Evolutionary conservation across 169 alveolate genomes (phyloP).

Genomic region (Plasmodium malariae): DNA sequence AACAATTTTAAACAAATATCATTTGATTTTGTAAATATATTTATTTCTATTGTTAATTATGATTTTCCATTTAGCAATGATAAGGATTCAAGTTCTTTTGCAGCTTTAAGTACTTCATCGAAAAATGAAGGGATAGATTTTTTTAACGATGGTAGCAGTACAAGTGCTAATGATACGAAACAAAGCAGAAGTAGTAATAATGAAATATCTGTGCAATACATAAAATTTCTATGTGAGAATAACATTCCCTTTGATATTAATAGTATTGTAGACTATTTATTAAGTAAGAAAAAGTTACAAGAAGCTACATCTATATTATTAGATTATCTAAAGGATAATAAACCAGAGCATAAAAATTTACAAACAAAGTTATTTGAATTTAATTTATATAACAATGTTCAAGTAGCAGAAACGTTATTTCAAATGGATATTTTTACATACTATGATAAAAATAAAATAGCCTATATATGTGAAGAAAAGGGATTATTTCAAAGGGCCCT

Average conservation of each 20-base stretch:
- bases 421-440: conserved; percentile 93
- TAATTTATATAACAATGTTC: conserved; percentile 93
- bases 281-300: conserved; percentile 91
- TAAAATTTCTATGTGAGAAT: conserved; percentile 73
- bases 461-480: conserved; percentile 97
- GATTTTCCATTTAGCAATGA: conserved; percentile 81
- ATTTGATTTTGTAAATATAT: conserved; percentile 85
- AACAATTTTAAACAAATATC: conserved; percentile 80
- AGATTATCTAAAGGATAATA: conserved; percentile 96
- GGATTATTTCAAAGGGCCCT: conserved; percentile 97
- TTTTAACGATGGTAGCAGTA: conserved; percentile 44
- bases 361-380: conserved; percentile 98
- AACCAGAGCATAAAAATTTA: conserved; percentile 97
- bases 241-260: conserved; percentile 65
- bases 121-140: conserved; percentile 72
- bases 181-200: conserved; percentile 13
- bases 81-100: conserved; percentile 78
- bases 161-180: conserved; percentile 19
- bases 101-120: conserved; percentile 72
- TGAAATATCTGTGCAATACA: conserved; percentile 52
- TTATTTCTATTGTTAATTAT: conserved; percentile 76
- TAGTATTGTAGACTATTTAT: conserved; percentile 49
- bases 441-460: conserved; percentile 97
- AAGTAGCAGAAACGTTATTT: conserved; percentile 74
- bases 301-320: conserved; percentile 98